Evolutionary conservation across 345 rosid species (phyloP), one percentile per base, ranked within the genome.

Genomic region (Atalantia buxifolia): DNA sequence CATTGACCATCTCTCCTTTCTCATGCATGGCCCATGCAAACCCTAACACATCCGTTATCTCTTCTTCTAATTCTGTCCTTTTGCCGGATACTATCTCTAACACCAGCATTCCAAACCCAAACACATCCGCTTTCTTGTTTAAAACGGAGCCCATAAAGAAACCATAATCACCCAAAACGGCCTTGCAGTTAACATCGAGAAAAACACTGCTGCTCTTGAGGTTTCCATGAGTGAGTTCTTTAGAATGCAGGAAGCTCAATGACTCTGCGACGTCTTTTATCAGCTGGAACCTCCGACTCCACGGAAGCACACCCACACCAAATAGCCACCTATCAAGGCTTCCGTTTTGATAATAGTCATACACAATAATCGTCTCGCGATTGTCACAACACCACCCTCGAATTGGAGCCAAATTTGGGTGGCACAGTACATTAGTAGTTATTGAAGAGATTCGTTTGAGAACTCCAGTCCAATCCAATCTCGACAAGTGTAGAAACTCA

Each of bases 1-100:
- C 64, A 5, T 69, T 74, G 22, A 24, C 48, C 21, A 56, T 73
- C 36, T 79, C 82, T n/a, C 75, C 82, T 31, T 28, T 45, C 63
- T 79, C 78, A 19, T 74, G 74, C 83, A 81, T 71, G 24, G 45
- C 63, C 83, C 80, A 76, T 65, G 80, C 83, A 76, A 71, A 72
- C 27, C 45, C 76, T 22, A 76, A 36, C 75, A 76, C 33, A n/a
- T 36, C 80, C 62, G n/a, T 33, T 40, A 36, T 55, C 3, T 66
- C 27, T 30, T 45, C 66, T 25, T 59, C 73, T 28, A 21, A 3
- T 7, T 50, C 72, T 18, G 2, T 16, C 18, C 36, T 76, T 74
- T 59, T 81, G 7, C 83, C 77, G 1, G 77, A 76, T 24, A 81
- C 77, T 30, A 76, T 66, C 69, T 81, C 83, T 33, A 76, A 25